Percentiles rank a stretch among this genome's conserved stretches.
phyloP scores from a whole-genome alignment of 805 yeast genomes.

The Saturnispora besseyi region DNA sequence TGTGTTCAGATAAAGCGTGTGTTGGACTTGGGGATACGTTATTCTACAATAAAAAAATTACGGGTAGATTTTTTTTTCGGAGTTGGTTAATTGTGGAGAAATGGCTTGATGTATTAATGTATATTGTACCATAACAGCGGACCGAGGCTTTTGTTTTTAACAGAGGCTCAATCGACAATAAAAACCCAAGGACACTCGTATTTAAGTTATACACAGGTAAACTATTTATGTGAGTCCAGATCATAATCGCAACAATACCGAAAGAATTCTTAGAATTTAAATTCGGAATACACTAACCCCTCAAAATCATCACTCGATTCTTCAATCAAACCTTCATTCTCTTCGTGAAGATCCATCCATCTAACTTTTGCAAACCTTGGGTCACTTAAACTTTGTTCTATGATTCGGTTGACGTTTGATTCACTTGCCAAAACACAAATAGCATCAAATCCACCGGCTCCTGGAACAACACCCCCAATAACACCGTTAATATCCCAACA shows the following conservation, averaged over 20 bases:
- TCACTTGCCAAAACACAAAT: constrained; percentile 60
- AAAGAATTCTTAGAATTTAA: too few relatives aligned
- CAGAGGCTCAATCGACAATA: too few relatives aligned
- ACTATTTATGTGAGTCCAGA: too few relatives aligned
- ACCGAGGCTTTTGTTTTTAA: too few relatives aligned
- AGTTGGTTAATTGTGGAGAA: too few relatives aligned
- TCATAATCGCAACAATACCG: too few relatives aligned
- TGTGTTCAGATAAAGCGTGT: background rate
- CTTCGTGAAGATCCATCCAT: constrained; percentile 64
- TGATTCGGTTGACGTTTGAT: constrained; percentile 30
- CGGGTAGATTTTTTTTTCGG: too few relatives aligned
- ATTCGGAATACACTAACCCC: constrained; percentile 17
- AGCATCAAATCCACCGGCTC: constrained; percentile 98
- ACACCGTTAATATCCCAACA: constrained; percentile 60
- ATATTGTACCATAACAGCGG: background rate
- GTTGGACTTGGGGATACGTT: constrained; percentile 6
- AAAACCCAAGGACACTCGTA: too few relatives aligned
- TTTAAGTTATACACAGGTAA: too few relatives aligned
- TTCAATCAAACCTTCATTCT: constrained; percentile 45
- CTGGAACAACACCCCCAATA: constrained; percentile 94
- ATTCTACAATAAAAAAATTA: too few relatives aligned
- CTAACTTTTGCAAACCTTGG: constrained; percentile 37
- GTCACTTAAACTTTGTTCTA: constrained; percentile 13
- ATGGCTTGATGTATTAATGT: background rate
- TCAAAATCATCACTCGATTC: constrained; percentile 33